Base-by-base conservation (phyloP, 352 stramenopile species). In the Albugo laibachii region DNA sequence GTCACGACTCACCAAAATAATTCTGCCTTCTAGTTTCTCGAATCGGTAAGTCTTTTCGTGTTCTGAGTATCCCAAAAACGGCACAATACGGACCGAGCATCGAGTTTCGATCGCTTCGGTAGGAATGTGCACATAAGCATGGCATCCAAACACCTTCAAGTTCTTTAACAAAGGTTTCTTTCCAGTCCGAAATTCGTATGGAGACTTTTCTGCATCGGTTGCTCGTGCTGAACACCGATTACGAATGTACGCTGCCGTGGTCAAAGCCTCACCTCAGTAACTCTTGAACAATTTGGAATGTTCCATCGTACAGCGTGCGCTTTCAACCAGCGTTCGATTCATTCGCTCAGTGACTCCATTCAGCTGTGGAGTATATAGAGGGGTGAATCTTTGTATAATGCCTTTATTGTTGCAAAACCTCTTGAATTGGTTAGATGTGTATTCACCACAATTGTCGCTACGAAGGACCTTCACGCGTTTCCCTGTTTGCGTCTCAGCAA, bases 371-470 rank as follows among this genome's bases (percentile, higher is more conserved):
- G 54, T 54, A 19, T 56, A 56, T 1, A 41, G 31, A 2, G 43
- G 48, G 4, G 48, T 59, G 44, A 56, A 56, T 18, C 55, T 52
- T 37, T 59, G 49, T n/a, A 38, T 27, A 8, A 31, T 31, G n/a
- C n/a, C n/a, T n/a, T n/a, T n/a, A n/a, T n/a, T n/a, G n/a, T n/a
- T n/a, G n/a, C n/a, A n/a, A n/a, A n/a, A 31, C 24, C 24, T 3
- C 24, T 10, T 31, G 8, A 31, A 3, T 31, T 31, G 24, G 24
- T 31, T 8, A 31, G 8, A 31, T 31, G 3, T 31, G 24, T 31
- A 31, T 10, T 31, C 24, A 31, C 24, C 24, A 8, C 24, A 31
- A 8, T 31, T 31, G 8, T 31, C 24, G 24, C 24, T 31, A 8
- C 24, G 24, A 8, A 31, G 24, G 3, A 31, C 8, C 24, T 31